Base-by-base conservation (phyloP, 495 filamentous ascomycete genomes). In the Aspergillus olivimuriae region DNA sequence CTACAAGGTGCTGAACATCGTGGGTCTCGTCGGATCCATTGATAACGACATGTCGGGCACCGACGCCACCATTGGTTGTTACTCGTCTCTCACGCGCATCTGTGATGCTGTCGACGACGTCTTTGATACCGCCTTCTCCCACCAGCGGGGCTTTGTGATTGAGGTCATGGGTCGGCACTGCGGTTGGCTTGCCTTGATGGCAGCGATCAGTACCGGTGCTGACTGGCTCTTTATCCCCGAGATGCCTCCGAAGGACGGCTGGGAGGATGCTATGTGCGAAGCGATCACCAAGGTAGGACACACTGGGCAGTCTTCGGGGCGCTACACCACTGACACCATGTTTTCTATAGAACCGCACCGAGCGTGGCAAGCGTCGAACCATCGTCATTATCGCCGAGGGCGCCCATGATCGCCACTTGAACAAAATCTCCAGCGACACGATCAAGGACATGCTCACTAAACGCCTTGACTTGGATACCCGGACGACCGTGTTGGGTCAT, bases 81-180 rank as follows among this genome's bases (percentile, higher is more conserved):
- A 94, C 68, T 94, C 89, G 23, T 94, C 92, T 17, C 73, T 99
- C 24, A 80, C 82, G 4, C 79, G 91, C 40, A 92, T 99, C 51
- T 97, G 92, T 68, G 83, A 95, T 57, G 82, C 88, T 37, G 84
- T 99, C 18, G 94, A 99, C 65, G 87, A 85, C 61, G 95, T 99
- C 50, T 95, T 97, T 62, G 89, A 92, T 23, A 99, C 94, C 2
- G 94, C 94, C 5, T 87, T 82, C 28, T 95, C 88, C n/a, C 94
- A 97, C 66, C 94, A 95, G 43, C 74, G 94, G 51, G 94, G 94
- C 30, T 99, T 99, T 63, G 91, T 99, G 21, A 84, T 99, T 53
- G 94, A 97, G 62, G 94, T 97, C 36, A 99, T 99, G 94, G 94
- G 94, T n/a, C 79, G 94, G 43, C 91, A 97, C 66, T 99, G 94